phyloP scores from a whole-genome alignment of 306 rosid species.

The Prunus fruticosa region DNA sequence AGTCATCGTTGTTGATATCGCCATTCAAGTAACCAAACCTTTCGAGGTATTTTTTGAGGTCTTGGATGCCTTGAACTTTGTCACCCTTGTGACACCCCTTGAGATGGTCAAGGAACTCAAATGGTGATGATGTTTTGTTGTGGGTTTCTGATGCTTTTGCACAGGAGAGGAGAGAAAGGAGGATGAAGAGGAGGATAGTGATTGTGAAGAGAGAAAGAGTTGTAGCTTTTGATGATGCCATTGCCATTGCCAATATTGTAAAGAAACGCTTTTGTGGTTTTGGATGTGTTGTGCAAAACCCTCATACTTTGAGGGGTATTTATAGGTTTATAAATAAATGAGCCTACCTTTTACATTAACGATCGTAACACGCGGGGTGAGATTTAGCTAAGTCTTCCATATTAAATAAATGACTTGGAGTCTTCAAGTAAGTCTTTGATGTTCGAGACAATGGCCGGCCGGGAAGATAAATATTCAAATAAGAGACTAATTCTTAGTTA shows the following conservation, averaged over 20 bases:
- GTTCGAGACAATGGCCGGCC: no score
- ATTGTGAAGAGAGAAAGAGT: background rate
- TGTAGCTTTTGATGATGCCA: constrained; percentile 7
- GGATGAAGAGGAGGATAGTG: background rate
- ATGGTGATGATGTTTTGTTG: constrained; percentile 6
- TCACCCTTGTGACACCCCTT: constrained; percentile 42
- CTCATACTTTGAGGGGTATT: background rate
- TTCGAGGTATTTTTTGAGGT: no score
- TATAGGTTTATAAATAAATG: background rate
- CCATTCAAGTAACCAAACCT: no score
- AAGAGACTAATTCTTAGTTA: no score
- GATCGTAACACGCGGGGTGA: no score
- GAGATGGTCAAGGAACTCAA: constrained; percentile 29
- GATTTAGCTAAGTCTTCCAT: no score
- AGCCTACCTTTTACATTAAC: background rate
- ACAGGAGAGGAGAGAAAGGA: background rate
- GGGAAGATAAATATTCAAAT: no score
- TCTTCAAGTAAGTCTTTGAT: no score
- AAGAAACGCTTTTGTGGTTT: background rate
- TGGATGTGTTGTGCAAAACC: background rate
- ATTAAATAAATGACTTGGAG: no score
- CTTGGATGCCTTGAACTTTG: constrained; percentile 22
- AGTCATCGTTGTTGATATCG: no score
- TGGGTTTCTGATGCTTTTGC: constrained; percentile 2
- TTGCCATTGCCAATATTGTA: background rate